A percentile compares a stretch with the other conserved stretches of the same genome.
phyloP scores from a whole-genome alignment of 169 alveolate genomes.

The Eimeria mitis region DNA sequence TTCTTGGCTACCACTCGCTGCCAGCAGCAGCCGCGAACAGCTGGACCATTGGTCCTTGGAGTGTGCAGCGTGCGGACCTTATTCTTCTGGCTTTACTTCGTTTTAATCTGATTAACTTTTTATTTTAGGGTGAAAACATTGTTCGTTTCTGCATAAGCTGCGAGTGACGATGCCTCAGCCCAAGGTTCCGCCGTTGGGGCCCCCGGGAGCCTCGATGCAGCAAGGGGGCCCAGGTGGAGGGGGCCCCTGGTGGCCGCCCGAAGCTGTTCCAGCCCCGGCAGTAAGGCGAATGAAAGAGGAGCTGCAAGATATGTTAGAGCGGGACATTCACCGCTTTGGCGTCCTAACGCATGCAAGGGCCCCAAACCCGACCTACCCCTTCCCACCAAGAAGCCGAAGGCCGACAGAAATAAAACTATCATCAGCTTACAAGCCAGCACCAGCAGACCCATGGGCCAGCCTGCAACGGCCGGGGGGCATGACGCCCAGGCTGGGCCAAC shows the following conservation, averaged over 20 bases:
- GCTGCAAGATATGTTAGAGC: neutral
- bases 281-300: neutral
- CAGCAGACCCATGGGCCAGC: neutral
- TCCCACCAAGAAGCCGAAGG: neutral
- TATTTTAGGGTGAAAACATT: neutral
- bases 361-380: neutral
- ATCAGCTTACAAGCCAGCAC: conserved; percentile 7
- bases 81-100: no score
- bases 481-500: neutral
- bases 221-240: neutral
- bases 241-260: neutral
- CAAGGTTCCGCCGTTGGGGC: neutral
- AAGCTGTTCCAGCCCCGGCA: conserved; percentile 11
- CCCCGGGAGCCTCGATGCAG: neutral
- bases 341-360: conserved; percentile 40
- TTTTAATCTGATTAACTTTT: neutral
- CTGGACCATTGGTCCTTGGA: neutral
- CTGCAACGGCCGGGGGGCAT: neutral
- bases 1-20: neutral
- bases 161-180: neutral
- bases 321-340: conserved; percentile 11
- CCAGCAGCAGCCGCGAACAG: neutral
- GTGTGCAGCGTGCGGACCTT: neutral
- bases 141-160: neutral
- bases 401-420: neutral